Conservation (phyloP, 352 stramenopile species). For the Phytophthora citricola region DNA sequence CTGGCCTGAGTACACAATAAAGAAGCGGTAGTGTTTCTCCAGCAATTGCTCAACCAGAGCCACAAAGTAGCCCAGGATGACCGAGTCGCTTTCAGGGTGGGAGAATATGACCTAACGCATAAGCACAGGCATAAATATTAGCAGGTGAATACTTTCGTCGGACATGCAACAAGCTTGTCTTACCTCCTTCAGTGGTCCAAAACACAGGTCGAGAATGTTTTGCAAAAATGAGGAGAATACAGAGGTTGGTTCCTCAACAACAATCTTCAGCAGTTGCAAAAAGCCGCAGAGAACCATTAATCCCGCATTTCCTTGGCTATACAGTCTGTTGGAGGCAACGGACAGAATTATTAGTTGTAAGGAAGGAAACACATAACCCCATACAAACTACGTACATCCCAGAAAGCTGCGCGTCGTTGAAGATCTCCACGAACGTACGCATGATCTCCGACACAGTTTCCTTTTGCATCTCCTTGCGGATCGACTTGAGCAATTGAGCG, state of each 20-base stretch:
- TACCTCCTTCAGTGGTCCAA: slow-evolving; percentile 82
- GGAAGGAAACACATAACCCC: neutral
- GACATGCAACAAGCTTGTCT: neutral
- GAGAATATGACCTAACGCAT: slow-evolving; percentile 67
- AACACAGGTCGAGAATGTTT: slow-evolving; percentile 82
- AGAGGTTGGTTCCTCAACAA: slow-evolving; percentile 78
- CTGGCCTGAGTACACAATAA: slow-evolving; percentile 57
- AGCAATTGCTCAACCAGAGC: slow-evolving; percentile 76
- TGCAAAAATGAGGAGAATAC: slow-evolving; percentile 79
- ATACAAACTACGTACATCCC: slow-evolving; percentile 51
- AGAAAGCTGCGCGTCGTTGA: slow-evolving; percentile 76
- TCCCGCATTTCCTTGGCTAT: slow-evolving; percentile 63
- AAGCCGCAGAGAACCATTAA: slow-evolving; percentile 82
- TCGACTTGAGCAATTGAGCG: slow-evolving; percentile 77
- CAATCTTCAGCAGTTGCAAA: slow-evolving; percentile 76
- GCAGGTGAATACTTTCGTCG: neutral
- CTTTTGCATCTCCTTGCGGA: slow-evolving; percentile 86
- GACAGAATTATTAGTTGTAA: slow-evolving; percentile 1
- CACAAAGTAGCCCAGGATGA: slow-evolving; percentile 78
- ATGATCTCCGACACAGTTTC: slow-evolving; percentile 76
- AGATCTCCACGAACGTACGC: slow-evolving; percentile 81
- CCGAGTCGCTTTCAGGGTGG: slow-evolving; percentile 70
- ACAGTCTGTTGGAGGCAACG: slow-evolving; percentile 45
- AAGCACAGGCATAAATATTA: neutral
- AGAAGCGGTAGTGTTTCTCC: slow-evolving; percentile 86